Evolutionary conservation across 345 rosid species (phyloP), one percentile per base, ranked within the genome.

Genomic region (Arabidopsis arenosa): DNA sequence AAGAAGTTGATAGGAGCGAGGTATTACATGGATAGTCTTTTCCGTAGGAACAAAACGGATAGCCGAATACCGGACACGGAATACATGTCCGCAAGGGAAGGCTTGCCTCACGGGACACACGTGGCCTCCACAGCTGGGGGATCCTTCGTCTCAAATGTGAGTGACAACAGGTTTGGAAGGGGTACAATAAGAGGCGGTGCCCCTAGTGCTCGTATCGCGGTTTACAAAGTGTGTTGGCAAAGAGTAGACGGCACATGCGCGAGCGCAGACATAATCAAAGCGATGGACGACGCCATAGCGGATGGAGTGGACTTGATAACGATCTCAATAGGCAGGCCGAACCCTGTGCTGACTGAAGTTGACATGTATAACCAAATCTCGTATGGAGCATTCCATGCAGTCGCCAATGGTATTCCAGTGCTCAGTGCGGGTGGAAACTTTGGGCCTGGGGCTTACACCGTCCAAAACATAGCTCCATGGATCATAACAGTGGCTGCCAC

Each of bases 61-160:
- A 33, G 13, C 43, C 9, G 45, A 69, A 60, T 75, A 30, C 11
- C 66, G 3, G 68, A 36, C 8, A 33, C 0, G 1, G 86, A 86
- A 23, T 86, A 66, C 75, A 48, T 85, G 70, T 86, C 90, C 1
- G 72, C 87, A 0, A 75, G 93, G 70, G 91, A 87, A 57, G 60
- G 63, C 0, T 35, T 60, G 17, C 82, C 89, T 21, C 96, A 88
- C 13, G 93, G 96, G 8, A 83, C 83, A 0, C 90, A 85, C 66
- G 83, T 87, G 10, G 80, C 93, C 14, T 78, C 85, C 63, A 86
- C 73, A 5, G 93, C 96, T 0, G 85, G 69, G 0, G 91, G 91
- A 0, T 58, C 77, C 1, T 63, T 73, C 8, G 87, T 84, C 37
- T 49, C 47, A 28, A 85, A 79, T 66, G 80, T 75, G 5, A 78